A percentile compares a stretch with the other conserved stretches of the same genome.
Conservation (phyloP, 495 filamentous ascomycete genomes). For the Xylaria grammica region DNA sequence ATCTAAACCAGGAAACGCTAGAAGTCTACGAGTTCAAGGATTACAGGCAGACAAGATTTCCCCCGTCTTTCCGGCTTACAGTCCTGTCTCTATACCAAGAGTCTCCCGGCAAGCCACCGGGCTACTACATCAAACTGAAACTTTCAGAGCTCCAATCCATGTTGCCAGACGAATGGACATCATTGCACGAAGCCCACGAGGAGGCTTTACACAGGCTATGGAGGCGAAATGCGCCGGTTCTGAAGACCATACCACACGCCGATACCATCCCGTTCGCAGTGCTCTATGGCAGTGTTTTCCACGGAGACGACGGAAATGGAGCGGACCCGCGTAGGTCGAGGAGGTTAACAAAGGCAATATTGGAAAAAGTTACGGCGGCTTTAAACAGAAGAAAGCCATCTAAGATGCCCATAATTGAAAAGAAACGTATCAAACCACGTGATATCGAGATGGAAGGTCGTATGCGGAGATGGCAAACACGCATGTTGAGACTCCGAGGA, state of each 20-base stretch:
- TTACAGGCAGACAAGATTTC: not conserved
- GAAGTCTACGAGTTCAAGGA: constrained; percentile 15
- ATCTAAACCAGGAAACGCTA: constrained; percentile 8
- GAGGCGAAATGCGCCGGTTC: not conserved
- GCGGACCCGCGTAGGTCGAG: not conserved
- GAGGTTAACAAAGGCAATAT: not conserved
- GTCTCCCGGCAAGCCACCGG: not conserved
- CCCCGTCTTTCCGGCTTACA: not conserved
- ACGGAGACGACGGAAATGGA: not conserved
- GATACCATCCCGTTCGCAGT: constrained; percentile 8
- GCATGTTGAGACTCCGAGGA: not conserved
- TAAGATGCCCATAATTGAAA: not conserved
- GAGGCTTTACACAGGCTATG: not conserved
- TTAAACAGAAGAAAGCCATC: constrained; percentile 1
- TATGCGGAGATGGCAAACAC: no score
- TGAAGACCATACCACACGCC: constrained; percentile 9
- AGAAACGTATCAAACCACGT: not conserved
- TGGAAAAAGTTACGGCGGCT: not conserved
- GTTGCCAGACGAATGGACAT: constrained; percentile 1
- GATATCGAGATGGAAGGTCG: not conserved
- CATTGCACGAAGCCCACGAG: not conserved
- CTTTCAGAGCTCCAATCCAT: constrained; percentile 9
- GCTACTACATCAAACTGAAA: constrained; percentile 19
- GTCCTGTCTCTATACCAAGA: not conserved
- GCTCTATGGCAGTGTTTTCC: not conserved